phyloP scores from a whole-genome alignment of 768 basidiomycete genomes.

The Russula abietina region DNA sequence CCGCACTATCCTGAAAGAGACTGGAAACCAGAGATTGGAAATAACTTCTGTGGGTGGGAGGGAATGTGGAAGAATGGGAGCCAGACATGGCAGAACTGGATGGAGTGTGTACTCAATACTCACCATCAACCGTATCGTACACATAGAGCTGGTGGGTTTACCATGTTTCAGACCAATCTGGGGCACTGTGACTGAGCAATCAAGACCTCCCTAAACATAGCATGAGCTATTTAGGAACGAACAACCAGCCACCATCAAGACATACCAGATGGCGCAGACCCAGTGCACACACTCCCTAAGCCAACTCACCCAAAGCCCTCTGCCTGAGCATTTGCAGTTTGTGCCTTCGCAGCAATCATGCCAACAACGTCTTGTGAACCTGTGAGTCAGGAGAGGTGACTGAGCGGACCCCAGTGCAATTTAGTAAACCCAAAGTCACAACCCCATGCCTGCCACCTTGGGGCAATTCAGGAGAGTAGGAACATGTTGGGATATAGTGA shows the following conservation, averaged over 20 bases:
- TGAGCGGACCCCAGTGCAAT: constrained; percentile 80
- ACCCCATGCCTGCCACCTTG: constrained; percentile 77
- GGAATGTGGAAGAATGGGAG: constrained; percentile 69
- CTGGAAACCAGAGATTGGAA: constrained; percentile 59
- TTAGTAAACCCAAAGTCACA: constrained; percentile 79
- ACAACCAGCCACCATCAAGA: background rate
- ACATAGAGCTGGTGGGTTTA: constrained; percentile 56
- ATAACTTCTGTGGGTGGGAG: constrained; percentile 68
- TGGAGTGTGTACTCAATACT: constrained; percentile 38
- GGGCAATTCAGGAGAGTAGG: constrained; percentile 80
- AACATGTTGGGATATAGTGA: constrained; percentile 82
- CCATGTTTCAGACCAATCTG: constrained; percentile 41
- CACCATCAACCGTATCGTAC: constrained; percentile 57
- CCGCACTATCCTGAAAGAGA: constrained; percentile 40
- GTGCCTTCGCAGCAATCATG: constrained; percentile 67
- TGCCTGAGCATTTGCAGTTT: constrained; percentile 40
- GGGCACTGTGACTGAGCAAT: constrained; percentile 52
- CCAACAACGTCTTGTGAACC: constrained; percentile 82
- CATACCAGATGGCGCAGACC: constrained; percentile 86
- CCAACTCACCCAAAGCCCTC: constrained; percentile 38
- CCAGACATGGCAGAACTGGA: constrained; percentile 55
- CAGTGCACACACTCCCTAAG: constrained; percentile 74
- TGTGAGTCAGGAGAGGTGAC: constrained; percentile 77
- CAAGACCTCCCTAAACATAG: constrained; percentile 62
- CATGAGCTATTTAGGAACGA: background rate